Conservation (phyloP, 805 yeast genomes). For the Myxozyma melibiosi region DNA sequence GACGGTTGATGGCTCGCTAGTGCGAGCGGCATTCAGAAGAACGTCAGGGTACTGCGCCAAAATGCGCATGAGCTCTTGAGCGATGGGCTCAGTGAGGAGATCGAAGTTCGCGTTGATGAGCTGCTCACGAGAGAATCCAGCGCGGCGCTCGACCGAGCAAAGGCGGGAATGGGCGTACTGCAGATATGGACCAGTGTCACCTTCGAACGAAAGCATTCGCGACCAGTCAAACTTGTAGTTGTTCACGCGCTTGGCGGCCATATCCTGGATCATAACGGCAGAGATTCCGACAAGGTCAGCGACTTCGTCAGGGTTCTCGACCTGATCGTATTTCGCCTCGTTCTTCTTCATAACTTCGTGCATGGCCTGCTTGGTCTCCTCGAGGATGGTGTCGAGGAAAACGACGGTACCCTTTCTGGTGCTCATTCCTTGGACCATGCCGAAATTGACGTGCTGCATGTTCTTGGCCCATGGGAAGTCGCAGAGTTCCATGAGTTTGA, state of each 20-base stretch:
- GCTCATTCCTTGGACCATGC: slow-evolving; percentile 98
- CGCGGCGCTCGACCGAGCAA: slow-evolving; percentile 89
- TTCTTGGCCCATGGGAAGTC: slow-evolving; percentile 84
- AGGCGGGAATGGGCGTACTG: slow-evolving; percentile 98
- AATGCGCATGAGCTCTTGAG: slow-evolving; percentile 69
- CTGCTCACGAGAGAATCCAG: slow-evolving; percentile 42
- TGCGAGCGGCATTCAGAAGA: slow-evolving; percentile 77
- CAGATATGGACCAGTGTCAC: slow-evolving; percentile 98
- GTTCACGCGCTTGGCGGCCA: slow-evolving; percentile 95
- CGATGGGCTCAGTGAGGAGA: slow-evolving; percentile 70
- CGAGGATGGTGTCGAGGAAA: slow-evolving; percentile 90
- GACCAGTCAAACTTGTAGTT: slow-evolving; percentile 97
- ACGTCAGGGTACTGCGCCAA: slow-evolving; percentile 91
- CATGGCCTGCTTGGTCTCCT: slow-evolving; percentile 92
- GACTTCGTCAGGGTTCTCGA: slow-evolving; percentile 88
- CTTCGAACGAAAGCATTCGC: slow-evolving; percentile 97
- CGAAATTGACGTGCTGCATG: slow-evolving; percentile 85
- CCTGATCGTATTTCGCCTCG: slow-evolving; percentile 86
- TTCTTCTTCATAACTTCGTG: slow-evolving; percentile 95
- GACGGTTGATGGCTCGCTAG: slow-evolving; percentile 88
- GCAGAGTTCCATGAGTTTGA: slow-evolving; percentile 88
- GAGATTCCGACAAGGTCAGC: slow-evolving; percentile 96
- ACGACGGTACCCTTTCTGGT: slow-evolving; percentile 98
- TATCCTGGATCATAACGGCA: slow-evolving; percentile 98
- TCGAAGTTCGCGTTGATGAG: slow-evolving; percentile 54